Evolutionary conservation across 2,329 filamentous ascomycete species (phyloP), one percentile per base, ranked within the genome.

Genomic region (Fusarium torreyae): DNA sequence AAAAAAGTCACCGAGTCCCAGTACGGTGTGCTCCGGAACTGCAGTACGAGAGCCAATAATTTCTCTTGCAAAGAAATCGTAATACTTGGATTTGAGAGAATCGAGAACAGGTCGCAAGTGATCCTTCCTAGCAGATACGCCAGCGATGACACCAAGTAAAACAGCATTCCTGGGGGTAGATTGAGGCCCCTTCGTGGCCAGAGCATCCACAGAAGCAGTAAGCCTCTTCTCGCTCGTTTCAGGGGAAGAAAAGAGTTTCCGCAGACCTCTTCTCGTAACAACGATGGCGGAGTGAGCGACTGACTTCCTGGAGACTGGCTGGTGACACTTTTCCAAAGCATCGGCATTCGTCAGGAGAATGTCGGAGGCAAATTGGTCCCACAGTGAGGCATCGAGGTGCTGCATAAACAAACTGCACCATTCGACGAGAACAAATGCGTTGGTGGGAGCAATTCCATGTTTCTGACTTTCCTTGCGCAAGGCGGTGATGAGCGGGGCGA

Each of bases 341-440:
- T 91, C 89, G 24, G 93, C 92, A 77, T 92, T 85, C 49, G 91
- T 87, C 34, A 88, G 79, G 28, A 97, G 81, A 42, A 96, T 81
- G 34, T 93, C 89, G 69, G 85, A 76, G 54, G 88, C 88, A 77
- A 90, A 89, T 74, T 84, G 84, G 51, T 88, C 86, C 91, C 90
- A 94, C 43, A 87, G 78, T 11, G 85, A 77, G 17, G 87, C 87
- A 48, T 86, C 85, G 33, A 94, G 84, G 60, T 91, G 86, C 74
- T 94, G 90, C 71, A 97, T 87, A 51, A 98, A 81, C 60, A 95
- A 79, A 61, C 91, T 92, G 79, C 90, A 94, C 95, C 95, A 99
- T 79, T 97, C 93, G 15, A 96, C 86, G 71, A 99, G 84, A 49
- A 97, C 93, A 77, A 98, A 97, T 7, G 94, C 92, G 79, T 90